These are phyloP conservation scores for Picea glauca DNA, from an alignment of 75 land plant genomes.

Conservation along the genomic window DNA sequence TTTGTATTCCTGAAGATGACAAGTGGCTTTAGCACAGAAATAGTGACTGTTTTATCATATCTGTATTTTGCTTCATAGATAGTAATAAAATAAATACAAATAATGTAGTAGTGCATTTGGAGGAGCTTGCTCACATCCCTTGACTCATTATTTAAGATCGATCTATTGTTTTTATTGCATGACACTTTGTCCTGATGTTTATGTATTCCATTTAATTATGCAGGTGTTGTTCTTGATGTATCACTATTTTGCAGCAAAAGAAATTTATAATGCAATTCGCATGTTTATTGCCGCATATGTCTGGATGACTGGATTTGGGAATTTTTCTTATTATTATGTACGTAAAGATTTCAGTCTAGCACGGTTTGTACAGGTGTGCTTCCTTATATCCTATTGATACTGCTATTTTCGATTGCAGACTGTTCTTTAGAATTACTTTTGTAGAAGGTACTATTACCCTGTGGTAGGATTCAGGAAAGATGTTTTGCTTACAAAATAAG, in stretches of 20 bases:
- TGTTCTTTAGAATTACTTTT: background rate
- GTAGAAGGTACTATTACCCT: background rate
- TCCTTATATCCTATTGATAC: background rate
- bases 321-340: constrained; percentile 96
- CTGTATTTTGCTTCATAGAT: background rate
- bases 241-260: constrained; percentile 96
- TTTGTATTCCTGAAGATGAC: background rate
- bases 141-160: background rate
- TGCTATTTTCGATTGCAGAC: background rate
- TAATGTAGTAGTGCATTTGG: background rate
- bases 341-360: constrained; percentile 95
- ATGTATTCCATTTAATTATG: background rate
- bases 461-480: no score
- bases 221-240: constrained; percentile 96
- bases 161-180: background rate
- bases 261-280: constrained; percentile 97
- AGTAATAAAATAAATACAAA: background rate
- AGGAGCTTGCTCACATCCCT: background rate
- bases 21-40: background rate
- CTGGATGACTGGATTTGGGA: constrained; percentile 99
- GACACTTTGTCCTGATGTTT: background rate
- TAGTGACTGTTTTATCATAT: background rate
- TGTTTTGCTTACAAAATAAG: no score
- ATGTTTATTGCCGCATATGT: constrained; percentile 97
- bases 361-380: constrained; percentile 86